Evolutionary conservation across 2,329 filamentous ascomycete genomes (phyloP).

Genomic region (Atkinsonella hypoxylon): DNA sequence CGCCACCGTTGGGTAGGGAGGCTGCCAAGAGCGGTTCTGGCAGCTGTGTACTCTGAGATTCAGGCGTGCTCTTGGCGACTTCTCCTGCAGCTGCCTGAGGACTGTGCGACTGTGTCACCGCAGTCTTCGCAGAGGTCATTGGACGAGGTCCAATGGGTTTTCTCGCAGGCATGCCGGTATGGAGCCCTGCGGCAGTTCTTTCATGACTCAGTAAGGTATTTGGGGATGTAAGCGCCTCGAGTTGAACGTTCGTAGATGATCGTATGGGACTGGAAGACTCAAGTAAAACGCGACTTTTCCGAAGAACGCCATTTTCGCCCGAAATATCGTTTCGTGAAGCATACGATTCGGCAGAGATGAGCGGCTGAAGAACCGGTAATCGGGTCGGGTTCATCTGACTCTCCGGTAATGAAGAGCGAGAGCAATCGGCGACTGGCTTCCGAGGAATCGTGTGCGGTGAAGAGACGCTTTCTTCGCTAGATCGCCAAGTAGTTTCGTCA

Average conservation of each 20-base stretch:
- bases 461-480: constrained; percentile 30
- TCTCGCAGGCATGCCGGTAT: constrained; percentile 12
- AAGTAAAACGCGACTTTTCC: not conserved
- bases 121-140: not conserved
- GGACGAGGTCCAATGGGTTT: constrained; percentile 19
- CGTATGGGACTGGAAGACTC: not conserved
- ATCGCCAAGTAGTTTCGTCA: constrained; percentile 24
- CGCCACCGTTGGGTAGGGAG: not conserved
- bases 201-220: not conserved
- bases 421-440: constrained; percentile 35
- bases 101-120: not conserved
- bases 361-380: not conserved
- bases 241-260: not conserved
- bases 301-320: not conserved
- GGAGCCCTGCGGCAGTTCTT: constrained; percentile 9
- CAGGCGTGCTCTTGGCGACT: not conserved
- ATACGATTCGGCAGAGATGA: not conserved
- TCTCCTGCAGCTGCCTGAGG: not conserved
- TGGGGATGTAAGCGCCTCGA: not conserved
- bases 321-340: not conserved
- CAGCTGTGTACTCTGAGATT: not conserved
- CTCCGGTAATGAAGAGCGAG: constrained; percentile 18
- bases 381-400: constrained; percentile 7
- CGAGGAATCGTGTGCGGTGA: constrained; percentile 34
- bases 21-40: not conserved